These are phyloP conservation scores for Globisporangium uncinulatum DNA, from an alignment of 352 stramenopile genomes.

Conservation along the genomic window DNA sequence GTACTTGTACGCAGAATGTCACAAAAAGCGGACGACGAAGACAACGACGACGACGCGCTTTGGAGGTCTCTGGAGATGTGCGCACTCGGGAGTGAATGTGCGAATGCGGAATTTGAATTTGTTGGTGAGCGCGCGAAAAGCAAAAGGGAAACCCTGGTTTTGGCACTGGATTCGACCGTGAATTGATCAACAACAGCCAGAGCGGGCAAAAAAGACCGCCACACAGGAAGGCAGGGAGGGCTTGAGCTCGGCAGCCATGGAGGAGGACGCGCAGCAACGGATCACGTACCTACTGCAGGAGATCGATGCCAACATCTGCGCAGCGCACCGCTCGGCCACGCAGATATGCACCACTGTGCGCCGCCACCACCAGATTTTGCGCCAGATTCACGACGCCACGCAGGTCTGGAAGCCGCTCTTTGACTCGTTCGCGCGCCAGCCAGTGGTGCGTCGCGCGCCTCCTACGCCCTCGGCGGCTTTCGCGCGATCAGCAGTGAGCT, in stretches of 20 bases:
- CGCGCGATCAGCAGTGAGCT: slow-evolving; percentile 17
- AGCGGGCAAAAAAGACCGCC: background rate
- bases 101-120: slow-evolving; percentile 17
- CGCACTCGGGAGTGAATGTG: background rate
- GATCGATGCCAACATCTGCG: slow-evolving; percentile 81
- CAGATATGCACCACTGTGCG: slow-evolving; percentile 67
- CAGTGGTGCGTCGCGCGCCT: slow-evolving; percentile 28
- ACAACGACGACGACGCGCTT: no score
- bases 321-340: slow-evolving; percentile 67
- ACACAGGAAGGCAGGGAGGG: slow-evolving; percentile 9
- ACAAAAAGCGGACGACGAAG: no score
- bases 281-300: slow-evolving; percentile 83
- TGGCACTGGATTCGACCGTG: slow-evolving; percentile 6
- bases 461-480: slow-evolving; percentile 33
- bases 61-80: background rate
- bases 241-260: slow-evolving; percentile 22
- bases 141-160: slow-evolving; percentile 12
- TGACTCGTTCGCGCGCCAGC: slow-evolving; percentile 54
- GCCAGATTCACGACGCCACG: slow-evolving; percentile 66
- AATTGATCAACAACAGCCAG: background rate
- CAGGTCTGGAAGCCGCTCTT: slow-evolving; percentile 78
- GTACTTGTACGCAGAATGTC: no score
- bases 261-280: slow-evolving; percentile 70
- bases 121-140: slow-evolving; percentile 14
- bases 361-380: slow-evolving; percentile 68